phyloP scores from a whole-genome alignment of 1,139 yeast species.

The Hyphopichia khmerensis region DNA sequence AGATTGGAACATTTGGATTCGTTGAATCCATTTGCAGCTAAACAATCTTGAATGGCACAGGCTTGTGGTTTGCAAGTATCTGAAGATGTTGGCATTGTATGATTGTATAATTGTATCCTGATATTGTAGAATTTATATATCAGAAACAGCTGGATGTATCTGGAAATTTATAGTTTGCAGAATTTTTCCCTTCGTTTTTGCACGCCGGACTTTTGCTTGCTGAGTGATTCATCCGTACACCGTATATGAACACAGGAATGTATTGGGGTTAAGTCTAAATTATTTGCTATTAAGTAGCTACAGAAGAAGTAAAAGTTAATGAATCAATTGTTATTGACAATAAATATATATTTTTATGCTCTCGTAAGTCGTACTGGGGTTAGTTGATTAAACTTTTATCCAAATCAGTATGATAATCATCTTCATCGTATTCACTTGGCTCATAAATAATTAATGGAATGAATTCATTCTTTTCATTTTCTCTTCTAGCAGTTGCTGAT shows the following conservation, averaged over 20 bases:
- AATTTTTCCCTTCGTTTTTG: too few relatives aligned
- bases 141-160: neutral
- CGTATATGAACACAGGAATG: too few relatives aligned
- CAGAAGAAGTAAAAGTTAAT: too few relatives aligned
- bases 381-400: conserved; percentile 21
- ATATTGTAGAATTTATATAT: too few relatives aligned
- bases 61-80: conserved; percentile 69
- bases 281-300: too few relatives aligned
- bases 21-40: conserved; percentile 51
- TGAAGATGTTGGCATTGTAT: conserved; percentile 2
- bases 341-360: neutral
- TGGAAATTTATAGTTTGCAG: too few relatives aligned
- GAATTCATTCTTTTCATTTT: conserved; percentile 33
- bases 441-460: conserved; percentile 47
- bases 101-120: too few relatives aligned
- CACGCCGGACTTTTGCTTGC: neutral
- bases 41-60: conserved; percentile 68
- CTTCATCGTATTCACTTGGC: conserved; percentile 50
- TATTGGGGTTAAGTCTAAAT: too few relatives aligned
- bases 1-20: conserved; percentile 61
- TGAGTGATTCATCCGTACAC: neutral
- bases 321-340: too few relatives aligned
- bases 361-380: neutral
- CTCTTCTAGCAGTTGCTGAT: conserved; percentile 22
- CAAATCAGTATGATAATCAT: conserved; percentile 46